Evolutionary conservation across 2,329 filamentous ascomycete genomes (phyloP), one percentile per base, ranked within the genome.

Genomic region (Botrytis fabae): DNA sequence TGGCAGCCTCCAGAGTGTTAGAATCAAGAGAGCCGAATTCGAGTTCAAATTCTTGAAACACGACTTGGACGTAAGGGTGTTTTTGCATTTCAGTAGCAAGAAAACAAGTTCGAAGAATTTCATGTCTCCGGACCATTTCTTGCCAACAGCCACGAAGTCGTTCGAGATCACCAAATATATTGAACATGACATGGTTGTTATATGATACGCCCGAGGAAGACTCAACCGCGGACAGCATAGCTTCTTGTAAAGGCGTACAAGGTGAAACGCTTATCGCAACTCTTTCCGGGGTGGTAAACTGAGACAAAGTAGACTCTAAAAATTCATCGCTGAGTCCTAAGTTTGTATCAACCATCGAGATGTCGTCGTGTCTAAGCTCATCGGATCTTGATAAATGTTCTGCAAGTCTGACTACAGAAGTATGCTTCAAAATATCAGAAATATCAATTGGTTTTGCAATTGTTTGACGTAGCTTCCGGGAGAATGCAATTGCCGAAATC

Each of bases 171-270:
- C 85, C 84, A 7, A 81, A 82, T 10, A 97, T 79, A 9, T 86
- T 84, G 75, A 97, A 87, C 0, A 91, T 81, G 72, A 93, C 89
- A 65, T 88, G 88, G 80, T 97, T 97, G 78, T 87, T 89, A 80
- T 97, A 97, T 2, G 89, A 85, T 1, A 82, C 82, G 18, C 83
- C 80, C 1, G 81, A 81, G 3, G 75, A 84, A 78, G 82, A 82
- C 6, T 81, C 76, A 40, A 82, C 82, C 14, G 89, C 87, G 4
- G 90, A 91, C 0, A 97, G 84, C 94, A 97, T 97, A 0, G 91
- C 92, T 83, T 97, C 92, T 80, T 98, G 95, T 0, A 98, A 83
- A 0, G 94, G 92, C 1, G 94, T 97, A 79, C 95, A 97, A 0
- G 94, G 94, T 8, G 95, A 82, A 14, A 97, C 85, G 1, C 83